These are phyloP conservation scores for Angomonas deanei DNA, from an alignment of 208 protist species.

Conservation along the genomic window DNA sequence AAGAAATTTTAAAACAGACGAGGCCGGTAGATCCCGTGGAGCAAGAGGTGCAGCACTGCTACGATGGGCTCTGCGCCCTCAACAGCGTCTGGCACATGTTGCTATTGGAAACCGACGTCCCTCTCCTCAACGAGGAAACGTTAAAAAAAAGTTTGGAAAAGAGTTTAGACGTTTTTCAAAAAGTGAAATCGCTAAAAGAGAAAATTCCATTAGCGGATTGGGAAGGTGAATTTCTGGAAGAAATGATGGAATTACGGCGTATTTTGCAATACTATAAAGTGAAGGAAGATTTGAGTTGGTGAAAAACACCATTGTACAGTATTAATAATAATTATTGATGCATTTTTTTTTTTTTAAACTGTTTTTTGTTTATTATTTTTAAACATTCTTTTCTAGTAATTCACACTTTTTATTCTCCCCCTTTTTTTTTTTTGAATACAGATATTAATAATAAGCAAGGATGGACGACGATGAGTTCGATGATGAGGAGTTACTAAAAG, in stretches of 20 bases:
- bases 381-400: not conserved
- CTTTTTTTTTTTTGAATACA: constrained; percentile 3
- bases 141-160: constrained; percentile 25
- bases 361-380: not conserved
- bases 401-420: constrained; percentile 10
- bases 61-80: constrained; percentile 47
- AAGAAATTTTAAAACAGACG: too few species aligned
- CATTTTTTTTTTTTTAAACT: not conserved
- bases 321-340: too few species aligned
- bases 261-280: not conserved
- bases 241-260: constrained; percentile 36
- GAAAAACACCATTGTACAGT: not conserved
- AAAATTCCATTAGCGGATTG: constrained; percentile 25
- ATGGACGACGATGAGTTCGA: not conserved
- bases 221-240: constrained; percentile 34
- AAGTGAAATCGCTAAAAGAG: constrained; percentile 13
- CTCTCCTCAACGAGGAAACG: not conserved
- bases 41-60: constrained; percentile 42
- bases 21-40: too few species aligned
- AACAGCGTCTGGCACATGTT: constrained; percentile 46
- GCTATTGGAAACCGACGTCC: constrained; percentile 16
- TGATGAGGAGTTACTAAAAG: not conserved
- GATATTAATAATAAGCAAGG: not conserved
- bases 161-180: constrained; percentile 29
- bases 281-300: not conserved